A percentile compares a stretch with the other conserved stretches of the same genome.
Conservation (phyloP, 805 yeast genomes). For the Kodamaea lidongshanica region DNA sequence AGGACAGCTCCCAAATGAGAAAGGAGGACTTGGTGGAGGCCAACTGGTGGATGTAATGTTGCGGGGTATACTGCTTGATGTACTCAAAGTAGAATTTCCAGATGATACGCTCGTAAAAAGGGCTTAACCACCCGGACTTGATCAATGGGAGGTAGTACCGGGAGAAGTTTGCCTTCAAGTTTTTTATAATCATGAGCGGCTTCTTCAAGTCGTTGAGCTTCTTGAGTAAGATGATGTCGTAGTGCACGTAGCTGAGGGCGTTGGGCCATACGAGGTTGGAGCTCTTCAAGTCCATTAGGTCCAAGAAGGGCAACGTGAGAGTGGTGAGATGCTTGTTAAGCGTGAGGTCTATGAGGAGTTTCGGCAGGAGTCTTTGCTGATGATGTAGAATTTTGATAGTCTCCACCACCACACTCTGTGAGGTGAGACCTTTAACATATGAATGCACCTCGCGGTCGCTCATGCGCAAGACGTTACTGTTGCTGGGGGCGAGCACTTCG, state of each 20-base stretch:
- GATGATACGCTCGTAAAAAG: constrained; percentile 35
- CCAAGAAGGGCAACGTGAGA: constrained; percentile 5
- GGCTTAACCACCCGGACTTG: constrained; percentile 16
- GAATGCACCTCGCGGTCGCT: constrained; percentile 13
- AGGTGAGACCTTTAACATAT: constrained; percentile 14
- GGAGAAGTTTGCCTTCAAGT: constrained; percentile 24
- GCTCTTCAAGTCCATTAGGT: constrained; percentile 14
- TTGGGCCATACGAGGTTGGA: constrained; percentile 16
- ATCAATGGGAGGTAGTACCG: constrained; percentile 21
- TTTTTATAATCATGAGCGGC: constrained; percentile 27
- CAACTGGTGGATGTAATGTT: constrained; percentile 18
- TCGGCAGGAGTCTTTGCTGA: constrained; percentile 22
- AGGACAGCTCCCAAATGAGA: constrained; percentile 36
- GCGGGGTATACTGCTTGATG: constrained; percentile 16
- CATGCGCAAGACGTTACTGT: constrained; percentile 13
- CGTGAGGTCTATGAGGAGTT: constrained; percentile 21
- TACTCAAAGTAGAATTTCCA: constrained; percentile 39
- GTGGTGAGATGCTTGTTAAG: constrained; percentile 19
- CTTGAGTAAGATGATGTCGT: constrained; percentile 28
- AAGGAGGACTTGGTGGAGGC: constrained; percentile 20
- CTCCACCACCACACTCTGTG: constrained; percentile 8
- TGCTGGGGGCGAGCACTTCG: constrained; percentile 5
- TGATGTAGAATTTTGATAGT: constrained; percentile 19
- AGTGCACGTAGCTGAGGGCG: constrained; percentile 23
- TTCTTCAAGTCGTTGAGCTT: constrained; percentile 30